These are phyloP conservation scores for Pezicula neosporulosa DNA, from an alignment of 2,329 filamentous ascomycete species.

Conservation along the genomic window DNA sequence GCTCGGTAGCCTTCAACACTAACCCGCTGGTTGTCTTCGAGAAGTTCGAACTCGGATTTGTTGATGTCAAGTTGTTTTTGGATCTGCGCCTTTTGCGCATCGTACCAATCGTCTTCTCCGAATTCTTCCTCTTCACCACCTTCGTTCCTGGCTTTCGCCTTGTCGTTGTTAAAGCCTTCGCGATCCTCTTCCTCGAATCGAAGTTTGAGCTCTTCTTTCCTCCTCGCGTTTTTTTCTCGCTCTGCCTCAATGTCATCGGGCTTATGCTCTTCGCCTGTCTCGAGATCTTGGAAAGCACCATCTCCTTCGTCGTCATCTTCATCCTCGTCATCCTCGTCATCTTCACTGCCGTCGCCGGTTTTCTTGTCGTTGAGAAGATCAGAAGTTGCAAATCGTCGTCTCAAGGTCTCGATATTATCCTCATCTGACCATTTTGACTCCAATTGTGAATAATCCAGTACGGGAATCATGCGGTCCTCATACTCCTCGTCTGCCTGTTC, in stretches of 20 bases:
- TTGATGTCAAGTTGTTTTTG: constrained; percentile 98
- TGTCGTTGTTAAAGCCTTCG: constrained; percentile 93
- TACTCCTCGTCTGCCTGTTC: constrained; percentile 65
- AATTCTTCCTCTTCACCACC: constrained; percentile 73
- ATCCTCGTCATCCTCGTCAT: constrained; percentile 41
- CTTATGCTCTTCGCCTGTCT: constrained; percentile 65
- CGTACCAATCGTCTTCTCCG: constrained; percentile 98
- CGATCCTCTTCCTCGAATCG: constrained; percentile 97
- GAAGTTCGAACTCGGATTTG: constrained; percentile 81
- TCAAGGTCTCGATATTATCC: constrained; percentile 72
- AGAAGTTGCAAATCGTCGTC: constrained; percentile 71
- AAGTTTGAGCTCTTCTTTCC: constrained; percentile 91
- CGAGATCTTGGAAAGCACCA: constrained; percentile 81
- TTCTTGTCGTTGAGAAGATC: constrained; percentile 55
- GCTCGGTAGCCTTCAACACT: constrained; percentile 88
- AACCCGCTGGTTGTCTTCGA: constrained; percentile 80
- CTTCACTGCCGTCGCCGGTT: constrained; percentile 45
- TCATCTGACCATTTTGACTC: constrained; percentile 82
- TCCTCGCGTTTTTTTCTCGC: constrained; percentile 82
- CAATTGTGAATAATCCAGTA: constrained; percentile 75
- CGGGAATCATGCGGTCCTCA: constrained; percentile 77
- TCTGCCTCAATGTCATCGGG: constrained; percentile 69
- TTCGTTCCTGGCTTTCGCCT: constrained; percentile 70
- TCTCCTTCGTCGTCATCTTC: constrained; percentile 68
- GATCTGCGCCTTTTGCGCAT: constrained; percentile 88